A percentile compares a stretch with the other conserved stretches of the same genome.
Evolutionary conservation across 2,329 filamentous ascomycete species (phyloP).

Genomic region (Paraconiothyrium brasiliense): DNA sequence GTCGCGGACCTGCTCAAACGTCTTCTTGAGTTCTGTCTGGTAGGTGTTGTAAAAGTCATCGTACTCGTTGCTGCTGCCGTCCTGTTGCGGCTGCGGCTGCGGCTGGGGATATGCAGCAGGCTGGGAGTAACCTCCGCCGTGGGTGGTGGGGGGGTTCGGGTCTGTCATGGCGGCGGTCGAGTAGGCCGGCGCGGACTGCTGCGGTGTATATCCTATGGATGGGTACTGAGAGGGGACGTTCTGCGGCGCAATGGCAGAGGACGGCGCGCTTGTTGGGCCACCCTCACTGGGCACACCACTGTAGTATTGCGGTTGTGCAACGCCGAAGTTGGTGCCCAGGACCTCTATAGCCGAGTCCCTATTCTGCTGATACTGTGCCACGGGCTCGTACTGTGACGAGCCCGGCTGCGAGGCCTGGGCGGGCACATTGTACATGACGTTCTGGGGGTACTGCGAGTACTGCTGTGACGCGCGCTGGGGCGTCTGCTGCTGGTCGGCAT

Average conservation of each 20-base stretch:
- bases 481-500: conserved; percentile 63
- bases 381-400: conserved; percentile 75
- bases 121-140: conserved; percentile 50
- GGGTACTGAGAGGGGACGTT: conserved; percentile 73
- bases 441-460: conserved; percentile 65
- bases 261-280: conserved; percentile 66
- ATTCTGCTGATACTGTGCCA: conserved; percentile 79
- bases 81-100: conserved; percentile 15
- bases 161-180: conserved; percentile 61
- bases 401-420: conserved; percentile 52
- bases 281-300: conserved; percentile 68
- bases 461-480: conserved; percentile 62
- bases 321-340: conserved; percentile 72
- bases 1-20: conserved; percentile 76
- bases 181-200: conserved; percentile 67
- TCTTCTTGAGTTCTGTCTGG: conserved; percentile 64
- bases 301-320: conserved; percentile 74
- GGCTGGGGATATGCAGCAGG: conserved; percentile 39
- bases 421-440: conserved; percentile 81
- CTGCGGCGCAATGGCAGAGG: conserved; percentile 65
- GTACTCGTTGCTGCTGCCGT: conserved; percentile 58
- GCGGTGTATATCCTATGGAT: conserved; percentile 66
- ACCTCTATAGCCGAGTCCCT: conserved; percentile 75
- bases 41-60: conserved; percentile 75
- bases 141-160: conserved; percentile 53